These are phyloP conservation scores for Plasmodium fragile DNA, from an alignment of 169 alveolate genomes.

Conservation along the genomic window DNA sequence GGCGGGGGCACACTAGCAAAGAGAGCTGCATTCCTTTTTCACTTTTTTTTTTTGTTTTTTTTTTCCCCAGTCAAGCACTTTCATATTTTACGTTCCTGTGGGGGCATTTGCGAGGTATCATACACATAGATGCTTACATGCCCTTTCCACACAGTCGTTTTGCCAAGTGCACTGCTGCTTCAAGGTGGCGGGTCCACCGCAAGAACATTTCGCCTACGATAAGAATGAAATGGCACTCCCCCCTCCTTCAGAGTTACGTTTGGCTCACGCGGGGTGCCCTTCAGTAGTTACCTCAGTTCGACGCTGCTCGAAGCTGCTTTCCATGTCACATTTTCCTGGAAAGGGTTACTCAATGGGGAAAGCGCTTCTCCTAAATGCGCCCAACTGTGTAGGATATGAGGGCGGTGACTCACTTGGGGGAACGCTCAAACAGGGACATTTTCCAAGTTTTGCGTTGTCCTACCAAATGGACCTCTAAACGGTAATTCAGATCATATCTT, in stretches of 20 bases:
- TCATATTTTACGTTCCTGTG: background rate
- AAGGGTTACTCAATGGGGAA: background rate
- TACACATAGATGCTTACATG: background rate
- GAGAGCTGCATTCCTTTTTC: background rate
- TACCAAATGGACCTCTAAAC: background rate
- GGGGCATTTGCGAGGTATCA: background rate
- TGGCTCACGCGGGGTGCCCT: background rate
- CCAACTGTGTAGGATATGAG: background rate
- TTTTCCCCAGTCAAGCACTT: background rate
- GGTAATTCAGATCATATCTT: background rate
- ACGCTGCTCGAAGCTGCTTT: background rate
- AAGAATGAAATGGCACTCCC: background rate
- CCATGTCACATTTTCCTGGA: background rate
- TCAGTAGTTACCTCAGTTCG: background rate
- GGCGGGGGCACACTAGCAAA: background rate
- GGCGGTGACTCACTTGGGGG: background rate
- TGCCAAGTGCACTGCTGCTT: background rate
- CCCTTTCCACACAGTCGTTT: background rate
- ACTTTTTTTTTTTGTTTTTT: conserved; percentile 6
- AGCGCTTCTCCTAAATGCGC: background rate
- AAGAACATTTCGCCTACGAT: background rate
- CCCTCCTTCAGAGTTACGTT: background rate
- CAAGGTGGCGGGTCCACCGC: background rate
- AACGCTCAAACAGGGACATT: background rate
- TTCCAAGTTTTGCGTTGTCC: background rate